Conservation (phyloP, 2,329 filamentous ascomycete genomes). For the Incumbomyces lentus region DNA sequence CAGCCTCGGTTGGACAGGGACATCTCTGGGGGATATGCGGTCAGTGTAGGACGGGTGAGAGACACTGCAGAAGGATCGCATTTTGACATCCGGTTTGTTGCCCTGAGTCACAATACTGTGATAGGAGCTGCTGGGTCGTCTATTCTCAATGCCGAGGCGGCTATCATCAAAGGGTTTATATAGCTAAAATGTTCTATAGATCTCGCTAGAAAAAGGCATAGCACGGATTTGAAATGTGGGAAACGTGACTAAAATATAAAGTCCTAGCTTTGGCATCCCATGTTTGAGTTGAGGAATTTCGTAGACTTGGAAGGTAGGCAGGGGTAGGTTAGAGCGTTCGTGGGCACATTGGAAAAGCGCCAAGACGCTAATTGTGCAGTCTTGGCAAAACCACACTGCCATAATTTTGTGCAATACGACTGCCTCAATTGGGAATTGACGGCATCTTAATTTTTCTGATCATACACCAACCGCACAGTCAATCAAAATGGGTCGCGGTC, state of each 20-base stretch:
- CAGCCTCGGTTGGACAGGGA: conserved; percentile 87
- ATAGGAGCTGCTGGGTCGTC: conserved; percentile 94
- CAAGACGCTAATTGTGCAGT: not conserved
- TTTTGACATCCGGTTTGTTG: conserved; percentile 92
- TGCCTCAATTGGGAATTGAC: too few species aligned
- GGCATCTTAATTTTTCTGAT: not conserved
- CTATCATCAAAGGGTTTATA: conserved; percentile 77
- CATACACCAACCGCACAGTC: conserved; percentile 12
- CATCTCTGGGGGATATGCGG: conserved; percentile 73
- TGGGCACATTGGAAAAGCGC: too few species aligned
- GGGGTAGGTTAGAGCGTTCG: too few species aligned
- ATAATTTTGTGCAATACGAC: too few species aligned
- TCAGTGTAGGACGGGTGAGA: conserved; percentile 77
- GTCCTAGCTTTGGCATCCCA: too few species aligned
- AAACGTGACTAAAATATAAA: too few species aligned
- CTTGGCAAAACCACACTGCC: not conserved
- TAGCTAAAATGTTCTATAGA: conserved; percentile 27
- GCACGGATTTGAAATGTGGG: too few species aligned
- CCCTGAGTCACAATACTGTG: conserved; percentile 82
- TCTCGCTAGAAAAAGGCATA: too few species aligned
- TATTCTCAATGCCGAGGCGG: conserved; percentile 87
- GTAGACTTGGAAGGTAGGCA: too few species aligned
- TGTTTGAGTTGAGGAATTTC: too few species aligned
- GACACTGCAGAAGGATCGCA: conserved; percentile 71
- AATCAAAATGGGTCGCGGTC: conserved; percentile 46